phyloP scores from a whole-genome alignment of 2,329 filamentous ascomycete genomes.

The Byssothecium circinans region DNA sequence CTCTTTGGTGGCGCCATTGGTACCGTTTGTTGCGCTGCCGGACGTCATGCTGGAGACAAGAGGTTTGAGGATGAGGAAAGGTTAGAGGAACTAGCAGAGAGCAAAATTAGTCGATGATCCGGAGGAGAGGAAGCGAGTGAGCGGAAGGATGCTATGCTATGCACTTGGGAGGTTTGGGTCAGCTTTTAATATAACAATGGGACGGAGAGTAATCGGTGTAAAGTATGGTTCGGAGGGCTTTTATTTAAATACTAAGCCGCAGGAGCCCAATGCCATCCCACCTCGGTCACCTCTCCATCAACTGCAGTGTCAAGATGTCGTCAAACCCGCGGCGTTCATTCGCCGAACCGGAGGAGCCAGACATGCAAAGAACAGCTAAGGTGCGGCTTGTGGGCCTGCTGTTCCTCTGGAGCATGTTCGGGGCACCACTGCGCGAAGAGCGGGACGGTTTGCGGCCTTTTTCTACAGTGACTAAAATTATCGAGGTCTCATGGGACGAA shows the following conservation, averaged over 20 bases:
- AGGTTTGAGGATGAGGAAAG: conserved; percentile 1
- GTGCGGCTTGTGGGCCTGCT: conserved; percentile 6
- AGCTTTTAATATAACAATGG: conserved; percentile 44
- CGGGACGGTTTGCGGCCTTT: conserved; percentile 38
- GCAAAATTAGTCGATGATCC: background rate
- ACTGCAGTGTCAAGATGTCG: conserved; percentile 24
- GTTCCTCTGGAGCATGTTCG: conserved; percentile 16
- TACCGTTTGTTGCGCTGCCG: conserved; percentile 33
- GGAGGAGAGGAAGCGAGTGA: conserved; percentile 20
- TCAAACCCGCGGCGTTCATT: conserved; percentile 29
- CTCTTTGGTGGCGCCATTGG: conserved; percentile 36
- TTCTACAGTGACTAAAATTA: conserved; percentile 41
- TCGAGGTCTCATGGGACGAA: conserved; percentile 24
- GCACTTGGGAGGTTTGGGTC: conserved; percentile 29
- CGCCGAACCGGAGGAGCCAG: conserved; percentile 20
- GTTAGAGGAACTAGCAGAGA: conserved; percentile 2
- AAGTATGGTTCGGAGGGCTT: conserved; percentile 27
- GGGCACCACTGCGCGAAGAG: conserved; percentile 37
- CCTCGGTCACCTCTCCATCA: conserved; percentile 25
- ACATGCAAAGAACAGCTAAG: conserved; percentile 24
- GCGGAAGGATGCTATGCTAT: conserved; percentile 13
- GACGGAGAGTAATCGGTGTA: conserved; percentile 37
- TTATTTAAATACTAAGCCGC: conserved; percentile 15
- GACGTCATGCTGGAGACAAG: conserved; percentile 12
- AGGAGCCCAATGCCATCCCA: conserved; percentile 38